phyloP scores from a whole-genome alignment of 2,329 filamentous ascomycete species.

The Arachnopeziza araneosa region DNA sequence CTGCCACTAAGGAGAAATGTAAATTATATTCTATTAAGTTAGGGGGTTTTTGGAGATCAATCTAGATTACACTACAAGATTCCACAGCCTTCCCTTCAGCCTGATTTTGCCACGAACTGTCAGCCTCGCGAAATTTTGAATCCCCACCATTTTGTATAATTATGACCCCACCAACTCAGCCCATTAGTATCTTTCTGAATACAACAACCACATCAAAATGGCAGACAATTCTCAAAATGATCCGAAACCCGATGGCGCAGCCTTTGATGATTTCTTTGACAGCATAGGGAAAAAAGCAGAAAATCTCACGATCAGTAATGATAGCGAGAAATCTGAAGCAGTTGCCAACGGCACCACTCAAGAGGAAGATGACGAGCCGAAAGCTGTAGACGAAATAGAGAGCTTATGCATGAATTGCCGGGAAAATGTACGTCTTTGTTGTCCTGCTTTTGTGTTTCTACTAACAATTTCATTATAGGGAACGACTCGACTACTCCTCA shows the following conservation, averaged over 20 bases:
- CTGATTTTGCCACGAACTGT: neutral
- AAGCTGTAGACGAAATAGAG: constrained; percentile 63
- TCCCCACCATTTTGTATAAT: neutral
- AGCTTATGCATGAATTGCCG: constrained; percentile 84
- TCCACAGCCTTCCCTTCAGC: constrained; percentile 1
- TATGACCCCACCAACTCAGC: neutral
- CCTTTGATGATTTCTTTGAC: constrained; percentile 54
- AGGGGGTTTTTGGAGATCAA: neutral
- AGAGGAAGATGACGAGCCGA: constrained; percentile 39
- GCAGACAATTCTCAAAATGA: constrained; percentile 36
- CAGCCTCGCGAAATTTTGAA: neutral
- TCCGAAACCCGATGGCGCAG: constrained; percentile 34
- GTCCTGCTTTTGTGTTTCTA: neutral
- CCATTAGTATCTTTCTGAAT: neutral
- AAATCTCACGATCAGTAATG: constrained; percentile 37
- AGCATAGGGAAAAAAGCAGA: constrained; percentile 57
- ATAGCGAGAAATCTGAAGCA: neutral
- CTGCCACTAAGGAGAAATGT: neutral
- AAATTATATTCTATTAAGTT: neutral
- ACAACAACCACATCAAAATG: constrained; percentile 33
- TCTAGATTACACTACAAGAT: neutral
- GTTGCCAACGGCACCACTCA: neutral
- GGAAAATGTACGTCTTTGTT: constrained; percentile 54
- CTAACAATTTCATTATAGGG: constrained; percentile 49
- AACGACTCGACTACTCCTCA: constrained; percentile 78